Evolutionary conservation across 345 rosid species (phyloP).

Genomic region (Citrus sinensis): DNA sequence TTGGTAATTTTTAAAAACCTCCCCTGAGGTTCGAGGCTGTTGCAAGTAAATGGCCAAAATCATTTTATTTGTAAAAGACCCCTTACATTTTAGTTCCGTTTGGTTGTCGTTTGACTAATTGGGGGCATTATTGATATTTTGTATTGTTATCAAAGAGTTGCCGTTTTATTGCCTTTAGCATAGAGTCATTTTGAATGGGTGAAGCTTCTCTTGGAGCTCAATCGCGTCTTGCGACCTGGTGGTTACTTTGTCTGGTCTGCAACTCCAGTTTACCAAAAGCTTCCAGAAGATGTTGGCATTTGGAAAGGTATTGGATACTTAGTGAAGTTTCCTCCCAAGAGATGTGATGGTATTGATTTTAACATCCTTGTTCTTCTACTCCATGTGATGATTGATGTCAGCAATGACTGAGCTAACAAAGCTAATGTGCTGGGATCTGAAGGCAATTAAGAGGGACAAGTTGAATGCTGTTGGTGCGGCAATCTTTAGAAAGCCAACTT

Average conservation of each 20-base stretch:
- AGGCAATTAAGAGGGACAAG: constrained; percentile 49
- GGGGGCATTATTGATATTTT: no score
- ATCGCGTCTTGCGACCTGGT: constrained; percentile 84
- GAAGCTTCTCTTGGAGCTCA: constrained; percentile 82
- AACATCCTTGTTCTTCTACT: constrained; percentile 12
- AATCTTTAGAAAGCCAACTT: constrained; percentile 63
- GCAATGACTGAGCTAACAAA: constrained; percentile 67
- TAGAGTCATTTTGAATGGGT: no score
- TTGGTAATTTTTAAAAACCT: no score
- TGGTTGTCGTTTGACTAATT: no score
- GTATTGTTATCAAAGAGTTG: no score
- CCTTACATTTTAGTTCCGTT: no score
- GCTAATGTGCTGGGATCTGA: constrained; percentile 74
- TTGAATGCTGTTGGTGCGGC: constrained; percentile 62
- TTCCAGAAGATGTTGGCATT: constrained; percentile 71
- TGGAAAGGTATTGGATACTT: constrained; percentile 61
- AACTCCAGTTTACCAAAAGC: constrained; percentile 85
- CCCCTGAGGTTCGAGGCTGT: no score
- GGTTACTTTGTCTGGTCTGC: constrained; percentile 98
- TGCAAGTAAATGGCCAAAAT: no score
- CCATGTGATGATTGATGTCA: constrained; percentile 26
- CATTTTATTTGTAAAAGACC: no score
- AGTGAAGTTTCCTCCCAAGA: neutral
- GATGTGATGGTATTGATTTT: constrained; percentile 5
- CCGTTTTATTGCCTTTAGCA: no score